phyloP scores from a whole-genome alignment of 768 basidiomycete species.

The Pholiota conissans region DNA sequence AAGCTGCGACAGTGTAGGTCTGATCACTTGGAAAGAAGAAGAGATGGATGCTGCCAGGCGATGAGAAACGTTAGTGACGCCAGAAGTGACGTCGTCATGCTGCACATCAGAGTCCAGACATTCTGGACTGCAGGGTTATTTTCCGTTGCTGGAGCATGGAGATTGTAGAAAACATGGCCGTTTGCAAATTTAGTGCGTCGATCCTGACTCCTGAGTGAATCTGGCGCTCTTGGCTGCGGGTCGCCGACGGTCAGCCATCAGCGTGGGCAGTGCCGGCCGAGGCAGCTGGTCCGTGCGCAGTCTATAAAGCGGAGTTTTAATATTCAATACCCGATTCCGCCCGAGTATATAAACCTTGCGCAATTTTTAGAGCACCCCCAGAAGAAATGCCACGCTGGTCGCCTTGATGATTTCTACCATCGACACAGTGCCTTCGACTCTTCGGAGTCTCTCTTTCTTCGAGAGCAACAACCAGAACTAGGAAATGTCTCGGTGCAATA shows the following conservation, averaged over 20 bases:
- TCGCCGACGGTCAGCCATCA: too few species aligned
- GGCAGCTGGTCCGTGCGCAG: neutral
- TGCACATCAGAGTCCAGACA: too few species aligned
- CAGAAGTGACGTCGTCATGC: too few species aligned
- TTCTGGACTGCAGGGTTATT: too few species aligned
- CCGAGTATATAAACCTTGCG: constrained; percentile 20
- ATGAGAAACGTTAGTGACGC: neutral
- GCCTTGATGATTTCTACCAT: constrained; percentile 36
- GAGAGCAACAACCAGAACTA: constrained; percentile 42
- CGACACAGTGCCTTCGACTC: constrained; percentile 51
- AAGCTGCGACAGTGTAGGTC: neutral
- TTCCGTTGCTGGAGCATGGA: too few species aligned
- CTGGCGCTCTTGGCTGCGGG: too few species aligned
- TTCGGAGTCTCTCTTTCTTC: constrained; percentile 36
- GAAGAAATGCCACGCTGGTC: constrained; percentile 53
- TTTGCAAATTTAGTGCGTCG: too few species aligned
- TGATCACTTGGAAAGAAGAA: neutral
- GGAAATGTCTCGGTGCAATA: constrained; percentile 46
- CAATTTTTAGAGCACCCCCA: constrained; percentile 16
- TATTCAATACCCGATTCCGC: constrained; percentile 14
- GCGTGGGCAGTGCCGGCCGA: neutral
- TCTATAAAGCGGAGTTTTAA: neutral
- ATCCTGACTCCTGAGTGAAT: too few species aligned
- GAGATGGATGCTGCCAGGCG: neutral
- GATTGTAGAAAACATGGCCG: too few species aligned